phyloP scores from a whole-genome alignment of 768 basidiomycete species.

The Clathrus columnatus region DNA sequence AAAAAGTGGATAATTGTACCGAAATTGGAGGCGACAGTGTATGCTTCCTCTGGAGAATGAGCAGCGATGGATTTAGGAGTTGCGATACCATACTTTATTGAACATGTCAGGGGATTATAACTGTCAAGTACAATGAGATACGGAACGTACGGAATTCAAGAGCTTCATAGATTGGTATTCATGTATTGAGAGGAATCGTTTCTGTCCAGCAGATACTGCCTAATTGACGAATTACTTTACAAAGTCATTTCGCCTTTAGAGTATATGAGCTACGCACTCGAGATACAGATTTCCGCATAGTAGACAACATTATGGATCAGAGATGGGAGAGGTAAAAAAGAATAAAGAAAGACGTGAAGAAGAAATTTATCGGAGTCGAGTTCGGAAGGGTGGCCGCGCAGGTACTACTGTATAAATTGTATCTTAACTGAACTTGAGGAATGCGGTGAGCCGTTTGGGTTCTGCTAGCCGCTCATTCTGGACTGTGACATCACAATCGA shows the following conservation, averaged over 20 bases:
- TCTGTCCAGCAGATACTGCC: slow-evolving; percentile 73
- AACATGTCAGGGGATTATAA: not conserved
- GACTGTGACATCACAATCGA: not conserved
- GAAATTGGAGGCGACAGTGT: slow-evolving; percentile 80
- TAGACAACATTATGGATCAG: slow-evolving; percentile 52
- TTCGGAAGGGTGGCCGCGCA: not conserved
- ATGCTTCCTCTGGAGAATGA: slow-evolving; percentile 83
- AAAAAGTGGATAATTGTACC: slow-evolving; percentile 37
- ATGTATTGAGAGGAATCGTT: slow-evolving; percentile 90
- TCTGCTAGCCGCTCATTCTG: not conserved
- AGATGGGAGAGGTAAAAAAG: slow-evolving; percentile 16
- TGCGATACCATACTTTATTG: slow-evolving; percentile 78
- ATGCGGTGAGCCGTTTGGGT: not conserved
- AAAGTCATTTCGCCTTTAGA: no score
- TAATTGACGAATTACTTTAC: slow-evolving; percentile 21
- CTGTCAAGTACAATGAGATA: not conserved
- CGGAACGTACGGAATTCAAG: slow-evolving; percentile 70
- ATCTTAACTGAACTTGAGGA: no score
- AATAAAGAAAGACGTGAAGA: not conserved
- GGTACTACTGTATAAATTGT: no score
- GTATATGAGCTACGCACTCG: slow-evolving; percentile 44
- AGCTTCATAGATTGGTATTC: slow-evolving; percentile 96
- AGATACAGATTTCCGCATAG: slow-evolving; percentile 58
- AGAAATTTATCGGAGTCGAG: not conserved
- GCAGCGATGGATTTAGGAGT: slow-evolving; percentile 89